Base-by-base conservation (phyloP, 495 filamentous ascomycete genomes). In the Talaromyces liani region DNA sequence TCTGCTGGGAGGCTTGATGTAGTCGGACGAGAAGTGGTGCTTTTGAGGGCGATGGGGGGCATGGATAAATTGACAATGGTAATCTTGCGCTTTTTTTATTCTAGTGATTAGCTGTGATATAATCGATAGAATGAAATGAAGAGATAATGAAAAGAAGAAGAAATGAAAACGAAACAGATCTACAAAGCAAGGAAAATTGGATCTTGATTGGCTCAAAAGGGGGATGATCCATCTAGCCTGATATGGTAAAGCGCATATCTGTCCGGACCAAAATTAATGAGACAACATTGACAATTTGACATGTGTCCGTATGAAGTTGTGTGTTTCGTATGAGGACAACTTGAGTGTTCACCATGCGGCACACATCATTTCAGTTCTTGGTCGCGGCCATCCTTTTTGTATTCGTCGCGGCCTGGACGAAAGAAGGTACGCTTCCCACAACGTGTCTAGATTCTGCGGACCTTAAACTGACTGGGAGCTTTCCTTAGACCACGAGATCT, bases 401-500 rank as follows among this genome's bases (percentile, higher is more conserved):
- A 8, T 67, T 89, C 34, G 85, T 82, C 53, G 83, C 84, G 63
- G 91, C 90, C 16, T 96, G 91, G 89, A 83, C 84, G 8, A 92
- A 93, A 77, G 91, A 94, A 84, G 91, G 91, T 88, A 73, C 61
- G 82, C 77, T 10, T 14, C 18, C 45, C 22, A 29, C 27, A 45
- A 41, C 36, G 29, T 66, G 57, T 45, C 22, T 16, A 56, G 61
- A 16, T 33, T 45, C 63, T 67, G 45, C 45, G 41, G 41, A 47
- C n/a, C 4, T n/a, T 18, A 20, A 20, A 49, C 45, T 49, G n/a
- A 49, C 45, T 22, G 2, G n/a, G 22, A 49, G 45, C 45, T 24
- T 14, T 56, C 4, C 14, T 16, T 69, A 97, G 94, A 99, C 75
- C 89, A 93, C 70, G 94, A 99, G 79, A 98, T 99, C 77, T 99